Evolutionary conservation across 1,139 yeast genomes (phyloP).

Genomic region (Magnusiomyces paraingens): DNA sequence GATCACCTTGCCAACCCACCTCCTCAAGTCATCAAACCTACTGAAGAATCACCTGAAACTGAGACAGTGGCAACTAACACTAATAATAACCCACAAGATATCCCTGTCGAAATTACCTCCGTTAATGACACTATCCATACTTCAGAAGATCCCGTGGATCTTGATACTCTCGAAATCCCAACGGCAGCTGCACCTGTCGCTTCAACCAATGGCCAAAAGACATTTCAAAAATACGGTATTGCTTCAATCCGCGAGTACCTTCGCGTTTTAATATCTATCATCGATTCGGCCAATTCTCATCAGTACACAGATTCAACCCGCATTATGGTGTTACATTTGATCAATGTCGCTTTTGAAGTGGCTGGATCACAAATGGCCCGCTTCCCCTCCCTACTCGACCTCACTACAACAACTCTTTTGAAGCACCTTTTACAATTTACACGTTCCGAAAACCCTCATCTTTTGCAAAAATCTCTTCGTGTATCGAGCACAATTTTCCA

Average conservation of each 20-base stretch:
- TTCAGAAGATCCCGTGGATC: neutral
- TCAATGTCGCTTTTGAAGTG: constrained; percentile 76
- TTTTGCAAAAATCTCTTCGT: constrained; percentile 70
- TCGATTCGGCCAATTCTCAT: constrained; percentile 74
- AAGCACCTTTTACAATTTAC: constrained; percentile 77
- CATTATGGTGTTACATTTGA: constrained; percentile 69
- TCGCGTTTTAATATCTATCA: constrained; percentile 71
- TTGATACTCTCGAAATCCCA: constrained; percentile 2
- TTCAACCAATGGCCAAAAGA: neutral
- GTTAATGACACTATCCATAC: neutral
- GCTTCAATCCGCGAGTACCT: constrained; percentile 61
- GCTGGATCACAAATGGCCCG: constrained; percentile 61
- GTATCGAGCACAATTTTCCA: constrained; percentile 55
- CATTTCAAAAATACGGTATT: constrained; percentile 52
- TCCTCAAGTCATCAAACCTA: neutral
- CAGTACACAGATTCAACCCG: constrained; percentile 86
- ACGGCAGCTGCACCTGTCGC: neutral
- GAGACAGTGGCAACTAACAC: constrained; percentile 6
- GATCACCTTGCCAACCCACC: constrained; percentile 4
- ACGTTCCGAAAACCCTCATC: constrained; percentile 58
- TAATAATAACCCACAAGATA: neutral
- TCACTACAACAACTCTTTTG: constrained; percentile 73
- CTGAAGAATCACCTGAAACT: neutral
- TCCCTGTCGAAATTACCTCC: constrained; percentile 3
- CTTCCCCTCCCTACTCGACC: constrained; percentile 59